Conservation (phyloP, 108 stramenopile genomes). For the Skeletonema costatum region DNA sequence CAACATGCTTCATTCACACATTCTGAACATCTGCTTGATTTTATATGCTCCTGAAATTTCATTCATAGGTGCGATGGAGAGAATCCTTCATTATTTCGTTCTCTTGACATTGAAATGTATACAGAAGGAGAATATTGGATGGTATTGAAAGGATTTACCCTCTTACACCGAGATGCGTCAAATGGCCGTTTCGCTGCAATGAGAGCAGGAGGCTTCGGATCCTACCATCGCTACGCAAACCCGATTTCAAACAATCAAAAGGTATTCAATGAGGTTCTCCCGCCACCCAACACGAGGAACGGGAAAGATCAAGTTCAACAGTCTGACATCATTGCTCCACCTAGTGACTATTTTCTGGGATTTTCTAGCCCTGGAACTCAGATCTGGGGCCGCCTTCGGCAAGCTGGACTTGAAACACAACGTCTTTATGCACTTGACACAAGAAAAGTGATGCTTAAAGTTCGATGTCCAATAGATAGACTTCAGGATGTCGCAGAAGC, state of each 20-base stretch:
- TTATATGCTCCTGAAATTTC: not conserved
- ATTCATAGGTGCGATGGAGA: slow-evolving; percentile 58
- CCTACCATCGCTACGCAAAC: slow-evolving; percentile 42
- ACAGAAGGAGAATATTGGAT: slow-evolving; percentile 92
- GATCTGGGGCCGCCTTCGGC: slow-evolving; percentile 90
- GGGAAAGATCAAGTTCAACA: slow-evolving; percentile 49
- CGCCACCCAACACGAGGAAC: slow-evolving; percentile 28
- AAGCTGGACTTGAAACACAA: slow-evolving; percentile 89
- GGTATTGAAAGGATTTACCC: slow-evolving; percentile 82
- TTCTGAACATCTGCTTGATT: not conserved
- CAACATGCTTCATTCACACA: not conserved
- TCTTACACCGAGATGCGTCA: slow-evolving; percentile 84
- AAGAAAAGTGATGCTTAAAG: slow-evolving; percentile 85
- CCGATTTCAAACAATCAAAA: slow-evolving; percentile 4
- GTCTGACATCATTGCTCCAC: slow-evolving; percentile 61
- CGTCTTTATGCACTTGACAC: slow-evolving; percentile 75
- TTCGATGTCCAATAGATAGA: slow-evolving; percentile 86
- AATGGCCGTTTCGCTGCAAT: slow-evolving; percentile 77
- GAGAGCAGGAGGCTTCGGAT: slow-evolving; percentile 77
- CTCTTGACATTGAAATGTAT: slow-evolving; percentile 86
- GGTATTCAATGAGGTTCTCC: slow-evolving; percentile 34
- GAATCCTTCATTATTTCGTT: slow-evolving; percentile 55
- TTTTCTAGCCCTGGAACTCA: slow-evolving; percentile 40
- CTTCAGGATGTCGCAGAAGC: slow-evolving; percentile 93
- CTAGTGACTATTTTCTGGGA: slow-evolving; percentile 87